These are phyloP conservation scores for Vigna radiata DNA, from an alignment of 306 rosid species.

Conservation along the genomic window DNA sequence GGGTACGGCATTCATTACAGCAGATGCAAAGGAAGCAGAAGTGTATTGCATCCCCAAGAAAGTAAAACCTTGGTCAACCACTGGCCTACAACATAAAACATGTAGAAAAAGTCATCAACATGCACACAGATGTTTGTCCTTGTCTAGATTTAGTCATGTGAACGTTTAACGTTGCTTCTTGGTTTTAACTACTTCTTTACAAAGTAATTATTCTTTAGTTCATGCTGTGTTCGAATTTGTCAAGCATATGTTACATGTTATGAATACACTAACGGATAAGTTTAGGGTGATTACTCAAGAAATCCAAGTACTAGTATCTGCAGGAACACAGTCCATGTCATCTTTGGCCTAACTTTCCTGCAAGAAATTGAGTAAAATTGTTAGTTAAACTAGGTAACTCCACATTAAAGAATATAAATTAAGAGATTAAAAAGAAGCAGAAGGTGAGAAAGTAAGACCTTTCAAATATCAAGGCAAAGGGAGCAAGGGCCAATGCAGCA, in stretches of 20 bases:
- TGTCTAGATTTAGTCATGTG: background rate
- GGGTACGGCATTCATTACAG: constrained; percentile 80
- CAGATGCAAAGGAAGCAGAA: constrained; percentile 74
- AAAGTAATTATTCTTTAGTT: too few relatives aligned
- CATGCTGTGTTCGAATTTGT: too few relatives aligned
- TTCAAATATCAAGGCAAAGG: constrained; percentile 66
- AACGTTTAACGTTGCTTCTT: background rate
- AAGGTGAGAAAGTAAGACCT: constrained; percentile 45
- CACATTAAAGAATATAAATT: background rate
- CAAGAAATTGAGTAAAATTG: background rate
- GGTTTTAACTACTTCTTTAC: too few relatives aligned
- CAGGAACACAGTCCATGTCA: constrained; percentile 60
- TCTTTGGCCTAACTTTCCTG: constrained; percentile 76
- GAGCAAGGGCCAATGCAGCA: constrained; percentile 66
- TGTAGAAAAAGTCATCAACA: background rate
- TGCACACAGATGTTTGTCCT: constrained; percentile 1
- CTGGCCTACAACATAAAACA: constrained; percentile 57
- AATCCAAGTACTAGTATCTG: constrained; percentile 71
- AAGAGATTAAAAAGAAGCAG: background rate
- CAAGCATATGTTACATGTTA: too few relatives aligned
- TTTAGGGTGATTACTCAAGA: constrained; percentile 60
- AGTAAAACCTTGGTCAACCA: constrained; percentile 73
- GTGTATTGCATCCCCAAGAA: constrained; percentile 81
- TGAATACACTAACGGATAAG: background rate
- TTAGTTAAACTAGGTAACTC: background rate